Conservation (phyloP, 495 filamentous ascomycete genomes). For the Cercophora sp. region DNA sequence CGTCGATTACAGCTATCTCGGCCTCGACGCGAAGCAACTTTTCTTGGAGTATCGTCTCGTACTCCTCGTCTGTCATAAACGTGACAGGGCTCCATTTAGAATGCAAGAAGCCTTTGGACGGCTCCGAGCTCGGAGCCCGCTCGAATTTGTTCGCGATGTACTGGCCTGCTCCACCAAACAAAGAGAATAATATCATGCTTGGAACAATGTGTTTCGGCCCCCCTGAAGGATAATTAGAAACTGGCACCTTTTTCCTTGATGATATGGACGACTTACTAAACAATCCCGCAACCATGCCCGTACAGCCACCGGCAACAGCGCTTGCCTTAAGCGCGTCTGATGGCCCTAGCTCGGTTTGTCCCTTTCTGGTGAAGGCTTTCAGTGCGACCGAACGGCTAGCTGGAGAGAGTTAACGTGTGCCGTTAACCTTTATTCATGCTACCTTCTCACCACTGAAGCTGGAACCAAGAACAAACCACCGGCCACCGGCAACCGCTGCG, state of each 20-base stretch:
- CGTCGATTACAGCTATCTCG: conserved; percentile 82
- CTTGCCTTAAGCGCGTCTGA: conserved; percentile 58
- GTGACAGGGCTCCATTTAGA: conserved; percentile 83
- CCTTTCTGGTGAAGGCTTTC: conserved; percentile 32
- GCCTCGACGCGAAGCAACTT: conserved; percentile 74
- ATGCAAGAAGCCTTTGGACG: conserved; percentile 31
- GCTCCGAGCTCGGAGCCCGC: background rate
- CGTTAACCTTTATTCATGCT: background rate
- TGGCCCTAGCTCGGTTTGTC: conserved; percentile 47
- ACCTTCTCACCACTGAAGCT: conserved; percentile 65
- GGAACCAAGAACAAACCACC: conserved; percentile 74
- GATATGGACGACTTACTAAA: conserved; percentile 53
- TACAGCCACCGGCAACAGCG: conserved; percentile 62
- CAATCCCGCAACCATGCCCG: conserved; percentile 62
- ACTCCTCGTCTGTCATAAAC: conserved; percentile 72
- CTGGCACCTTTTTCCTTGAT: background rate
- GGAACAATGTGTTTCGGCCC: conserved; percentile 42
- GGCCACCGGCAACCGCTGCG: conserved; percentile 64
- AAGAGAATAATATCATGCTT: conserved; percentile 33
- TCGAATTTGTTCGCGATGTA: conserved; percentile 18
- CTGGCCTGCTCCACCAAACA: conserved; percentile 38
- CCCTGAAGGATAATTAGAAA: conserved; percentile 30
- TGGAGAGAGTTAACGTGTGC: conserved; percentile 18
- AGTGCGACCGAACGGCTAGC: conserved; percentile 34
- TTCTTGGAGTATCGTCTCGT: conserved; percentile 68